Conservation (phyloP, 208 protist species). For the Acanthamoeba pearcei region DNA sequence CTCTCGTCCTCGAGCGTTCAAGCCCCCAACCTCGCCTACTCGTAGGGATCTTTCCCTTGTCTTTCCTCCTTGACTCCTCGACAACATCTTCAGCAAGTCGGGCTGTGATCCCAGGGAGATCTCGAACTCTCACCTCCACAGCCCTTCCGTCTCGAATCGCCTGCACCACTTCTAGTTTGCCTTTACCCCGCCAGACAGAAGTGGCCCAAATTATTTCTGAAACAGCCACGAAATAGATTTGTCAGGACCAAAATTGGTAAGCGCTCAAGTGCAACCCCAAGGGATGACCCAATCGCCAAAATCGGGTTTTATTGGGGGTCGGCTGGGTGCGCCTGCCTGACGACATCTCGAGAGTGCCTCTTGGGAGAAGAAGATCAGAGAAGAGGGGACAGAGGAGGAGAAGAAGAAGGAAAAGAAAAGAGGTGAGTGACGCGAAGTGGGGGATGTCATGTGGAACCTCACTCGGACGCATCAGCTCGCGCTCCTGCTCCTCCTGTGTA, state of each 20-base stretch:
- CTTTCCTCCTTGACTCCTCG: neutral
- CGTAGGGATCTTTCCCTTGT: too few species aligned
- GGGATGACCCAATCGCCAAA: neutral
- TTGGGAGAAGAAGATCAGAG: neutral
- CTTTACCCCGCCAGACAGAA: too few species aligned
- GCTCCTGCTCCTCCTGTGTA: neutral
- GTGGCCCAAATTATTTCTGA: too few species aligned
- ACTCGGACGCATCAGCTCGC: neutral
- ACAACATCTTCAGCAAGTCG: neutral
- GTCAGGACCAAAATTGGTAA: too few species aligned
- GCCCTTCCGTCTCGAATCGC: too few species aligned
- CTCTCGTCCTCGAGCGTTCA: neutral
- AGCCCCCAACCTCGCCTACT: neutral
- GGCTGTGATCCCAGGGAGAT: too few species aligned
- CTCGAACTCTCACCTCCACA: too few species aligned
- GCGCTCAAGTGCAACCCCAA: too few species aligned
- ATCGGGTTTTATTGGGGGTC: neutral
- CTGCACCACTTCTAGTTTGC: too few species aligned
- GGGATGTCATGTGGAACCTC: conserved; percentile 66
- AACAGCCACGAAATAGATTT: too few species aligned
- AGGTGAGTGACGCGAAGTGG: neutral
- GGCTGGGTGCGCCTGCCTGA: neutral
- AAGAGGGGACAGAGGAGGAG: neutral
- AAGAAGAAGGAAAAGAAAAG: neutral
- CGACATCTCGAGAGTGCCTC: neutral